phyloP scores from a whole-genome alignment of 106 monocot species.

The Apostasia shenzhenica region DNA sequence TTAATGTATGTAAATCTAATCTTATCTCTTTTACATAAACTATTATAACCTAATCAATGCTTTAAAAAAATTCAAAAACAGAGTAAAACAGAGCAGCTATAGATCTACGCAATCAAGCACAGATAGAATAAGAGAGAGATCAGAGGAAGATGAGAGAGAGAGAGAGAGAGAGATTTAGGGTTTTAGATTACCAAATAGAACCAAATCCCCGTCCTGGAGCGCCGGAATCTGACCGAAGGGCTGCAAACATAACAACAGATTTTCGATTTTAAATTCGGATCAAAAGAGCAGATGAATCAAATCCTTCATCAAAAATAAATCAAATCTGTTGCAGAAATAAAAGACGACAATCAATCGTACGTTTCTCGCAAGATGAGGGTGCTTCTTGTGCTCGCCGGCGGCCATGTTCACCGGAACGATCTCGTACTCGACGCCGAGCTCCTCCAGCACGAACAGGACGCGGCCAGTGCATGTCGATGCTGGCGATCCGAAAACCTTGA shows the following conservation, averaged over 20 bases:
- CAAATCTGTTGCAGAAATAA: too few relatives aligned
- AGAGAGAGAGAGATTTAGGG: too few relatives aligned
- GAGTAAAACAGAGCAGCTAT: too few relatives aligned
- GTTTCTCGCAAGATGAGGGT: conserved; percentile 28
- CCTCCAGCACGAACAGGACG: conserved; percentile 26
- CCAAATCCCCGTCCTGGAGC: conserved; percentile 9
- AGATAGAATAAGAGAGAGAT: too few relatives aligned
- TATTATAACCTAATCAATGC: too few relatives aligned
- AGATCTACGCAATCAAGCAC: too few relatives aligned
- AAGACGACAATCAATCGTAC: not conserved
- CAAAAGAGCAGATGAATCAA: too few relatives aligned
- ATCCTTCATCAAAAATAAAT: too few relatives aligned
- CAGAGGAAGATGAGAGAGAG: too few relatives aligned
- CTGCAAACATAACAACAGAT: conserved; percentile 7
- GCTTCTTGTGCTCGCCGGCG: conserved; percentile 44
- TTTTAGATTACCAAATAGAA: conserved; percentile 9
- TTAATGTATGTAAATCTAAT: too few relatives aligned
- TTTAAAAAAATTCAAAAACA: too few relatives aligned
- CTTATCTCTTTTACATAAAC: too few relatives aligned
- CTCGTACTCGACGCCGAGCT: conserved; percentile 28
- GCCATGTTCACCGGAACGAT: conserved; percentile 22
- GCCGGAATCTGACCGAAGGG: conserved; percentile 29
- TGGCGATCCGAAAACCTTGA: conserved; percentile 28
- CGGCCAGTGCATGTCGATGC: conserved; percentile 18
- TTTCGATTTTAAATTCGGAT: not conserved